These are phyloP conservation scores for Aspergillus flavus DNA, from an alignment of 2,329 filamentous ascomycete genomes.

Conservation along the genomic window DNA sequence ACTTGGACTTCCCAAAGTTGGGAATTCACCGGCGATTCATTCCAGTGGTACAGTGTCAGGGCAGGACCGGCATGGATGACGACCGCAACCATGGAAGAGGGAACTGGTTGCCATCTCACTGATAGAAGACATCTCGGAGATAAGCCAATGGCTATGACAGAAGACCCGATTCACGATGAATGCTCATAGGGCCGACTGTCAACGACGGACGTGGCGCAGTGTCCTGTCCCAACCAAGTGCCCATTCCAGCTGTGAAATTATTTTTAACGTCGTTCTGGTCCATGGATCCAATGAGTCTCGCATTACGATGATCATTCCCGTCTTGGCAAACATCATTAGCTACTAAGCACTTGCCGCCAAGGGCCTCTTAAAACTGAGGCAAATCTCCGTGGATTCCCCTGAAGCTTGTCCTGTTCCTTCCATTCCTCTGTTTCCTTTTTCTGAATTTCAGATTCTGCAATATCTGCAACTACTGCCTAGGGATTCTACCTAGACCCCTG, in stretches of 20 bases:
- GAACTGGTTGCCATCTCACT: neutral
- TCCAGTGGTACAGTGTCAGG: neutral
- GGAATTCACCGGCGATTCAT: neutral
- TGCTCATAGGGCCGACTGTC: neutral
- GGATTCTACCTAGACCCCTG: neutral
- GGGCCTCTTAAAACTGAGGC: constrained; percentile 13
- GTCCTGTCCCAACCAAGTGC: neutral
- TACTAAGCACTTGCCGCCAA: constrained; percentile 15
- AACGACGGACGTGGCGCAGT: constrained; percentile 3
- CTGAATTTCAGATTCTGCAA: neutral
- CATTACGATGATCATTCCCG: constrained; percentile 12
- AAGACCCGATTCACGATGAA: neutral
- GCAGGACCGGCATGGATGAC: neutral
- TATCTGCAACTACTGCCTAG: neutral
- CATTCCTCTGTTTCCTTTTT: constrained; percentile 1
- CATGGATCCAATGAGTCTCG: constrained; percentile 6
- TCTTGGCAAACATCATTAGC: constrained; percentile 20
- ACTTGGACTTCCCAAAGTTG: neutral
- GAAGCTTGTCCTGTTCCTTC: constrained; percentile 22
- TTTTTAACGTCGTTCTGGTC: constrained; percentile 1
- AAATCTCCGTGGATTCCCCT: constrained; percentile 9
- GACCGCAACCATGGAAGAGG: neutral
- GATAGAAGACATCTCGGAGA: neutral
- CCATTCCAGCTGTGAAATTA: neutral
- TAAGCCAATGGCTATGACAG: neutral